Conservation (phyloP, 371 early-diverging fungal genomes). For the Racocetra persica region DNA sequence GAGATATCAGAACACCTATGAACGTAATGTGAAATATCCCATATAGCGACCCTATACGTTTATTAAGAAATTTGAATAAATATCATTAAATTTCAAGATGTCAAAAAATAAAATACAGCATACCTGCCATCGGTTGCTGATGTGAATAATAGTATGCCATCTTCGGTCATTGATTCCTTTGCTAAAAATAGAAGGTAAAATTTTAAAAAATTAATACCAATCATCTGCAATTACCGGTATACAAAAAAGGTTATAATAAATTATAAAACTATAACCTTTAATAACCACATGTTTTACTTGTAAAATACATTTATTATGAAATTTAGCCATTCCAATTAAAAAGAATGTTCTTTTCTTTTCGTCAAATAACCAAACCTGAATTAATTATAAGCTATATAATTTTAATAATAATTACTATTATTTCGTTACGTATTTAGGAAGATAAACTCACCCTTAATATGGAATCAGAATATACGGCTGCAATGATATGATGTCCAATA, state of each 20-base stretch:
- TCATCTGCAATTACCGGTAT: no score
- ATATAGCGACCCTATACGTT: background rate
- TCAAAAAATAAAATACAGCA: background rate
- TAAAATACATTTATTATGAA: constrained; percentile 61
- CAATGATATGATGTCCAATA: constrained; percentile 58
- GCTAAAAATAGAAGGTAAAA: background rate
- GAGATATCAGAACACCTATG: constrained; percentile 5
- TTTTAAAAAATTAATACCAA: background rate
- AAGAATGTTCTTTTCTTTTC: constrained; percentile 56
- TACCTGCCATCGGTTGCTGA: constrained; percentile 61
- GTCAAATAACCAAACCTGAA: constrained; percentile 56
- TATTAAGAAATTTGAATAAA: constrained; percentile 12
- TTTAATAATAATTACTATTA: background rate
- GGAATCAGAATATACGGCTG: constrained; percentile 63
- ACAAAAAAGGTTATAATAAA: no score
- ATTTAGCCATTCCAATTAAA: constrained; percentile 58
- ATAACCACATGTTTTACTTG: constrained; percentile 55
- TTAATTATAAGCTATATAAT: background rate
- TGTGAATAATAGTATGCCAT: constrained; percentile 53
- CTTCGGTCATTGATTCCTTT: background rate
- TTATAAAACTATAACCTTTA: constrained; percentile 21
- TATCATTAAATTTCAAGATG: background rate
- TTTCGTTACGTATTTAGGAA: background rate
- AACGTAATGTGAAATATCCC: constrained; percentile 38
- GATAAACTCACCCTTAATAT: constrained; percentile 51